Evolutionary conservation across 176 grass and related monocot genomes (phyloP), one percentile per base, ranked within the genome.

Genomic region (Oryza meridionalis): DNA sequence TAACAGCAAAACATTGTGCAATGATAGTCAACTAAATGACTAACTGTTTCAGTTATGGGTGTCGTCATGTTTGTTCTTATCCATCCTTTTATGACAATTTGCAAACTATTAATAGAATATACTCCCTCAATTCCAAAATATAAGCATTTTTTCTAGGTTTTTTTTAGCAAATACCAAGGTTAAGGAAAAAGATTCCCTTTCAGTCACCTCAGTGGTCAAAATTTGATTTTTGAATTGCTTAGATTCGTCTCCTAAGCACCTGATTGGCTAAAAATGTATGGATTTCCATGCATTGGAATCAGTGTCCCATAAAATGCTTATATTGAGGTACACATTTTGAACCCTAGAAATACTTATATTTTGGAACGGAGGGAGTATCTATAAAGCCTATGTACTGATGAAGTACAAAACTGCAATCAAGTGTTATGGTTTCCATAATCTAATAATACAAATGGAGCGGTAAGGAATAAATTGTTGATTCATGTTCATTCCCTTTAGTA

Each of bases 381-480:
- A 22, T n/a, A 22, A 61, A 50, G 16, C n/a, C 12, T 85, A 47
- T 71, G 51, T 71, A 21, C 25, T 21, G 26, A 32, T 79, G 13
- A 79, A 67, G 25, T 33, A n/a, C 27, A 80, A 69, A 33, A 11
- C 43, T 68, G 19, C 77, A 69, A n/a, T n/a, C 22, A 66, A 66
- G 40, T 66, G 61, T 67, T 79, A 43, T 19, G 15, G 62, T 31
- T 79, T 47, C 45, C 42, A 79, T 31, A 66, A 35, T 7, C 19
- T 75, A 38, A 17, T 45, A 40, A 71, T 65, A 29, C 19, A 79
- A 63, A 72, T 13, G 13, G 46, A 65, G 24, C 0, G 50, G 44
- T 13, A 46, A 64, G 27, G 29, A 15, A 49, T 38, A 22, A 46
- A 9, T 47, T 72, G 33, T 72, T 45, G 38, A 26, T 47, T 43